Percentiles rank a stretch among this genome's conserved stretches.
Conservation (phyloP, 208 protist species). For the Naegleria gruberi region DNA sequence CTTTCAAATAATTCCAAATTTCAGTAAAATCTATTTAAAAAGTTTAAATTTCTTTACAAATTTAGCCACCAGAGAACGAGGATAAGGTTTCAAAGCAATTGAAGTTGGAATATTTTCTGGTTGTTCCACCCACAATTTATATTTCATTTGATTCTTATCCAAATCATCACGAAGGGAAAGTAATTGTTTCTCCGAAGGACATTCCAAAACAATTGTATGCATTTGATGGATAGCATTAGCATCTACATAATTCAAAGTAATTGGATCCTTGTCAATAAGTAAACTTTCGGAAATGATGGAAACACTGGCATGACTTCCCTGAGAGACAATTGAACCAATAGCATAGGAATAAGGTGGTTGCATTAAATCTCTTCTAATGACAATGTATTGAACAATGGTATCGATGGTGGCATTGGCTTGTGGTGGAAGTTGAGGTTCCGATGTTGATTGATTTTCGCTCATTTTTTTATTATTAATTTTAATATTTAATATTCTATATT, state of each 20-base stretch:
- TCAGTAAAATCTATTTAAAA: conserved; percentile 24
- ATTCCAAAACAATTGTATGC: background rate
- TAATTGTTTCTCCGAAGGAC: conserved; percentile 24
- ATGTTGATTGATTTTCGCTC: background rate
- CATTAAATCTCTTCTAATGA: background rate
- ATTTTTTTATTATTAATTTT: too few relatives aligned
- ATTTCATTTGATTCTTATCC: background rate
- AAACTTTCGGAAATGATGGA: background rate
- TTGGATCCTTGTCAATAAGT: background rate
- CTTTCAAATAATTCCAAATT: too few relatives aligned
- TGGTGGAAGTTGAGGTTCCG: background rate
- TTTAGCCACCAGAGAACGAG: background rate
- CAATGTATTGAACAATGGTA: background rate
- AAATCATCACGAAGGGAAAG: background rate
- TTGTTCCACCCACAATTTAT: conserved; percentile 28
- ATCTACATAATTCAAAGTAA: background rate
- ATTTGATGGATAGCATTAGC: background rate
- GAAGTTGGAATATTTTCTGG: conserved; percentile 30
- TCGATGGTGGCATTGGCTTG: background rate
- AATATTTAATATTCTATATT: too few relatives aligned
- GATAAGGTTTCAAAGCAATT: conserved; percentile 25
- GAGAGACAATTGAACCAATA: background rate
- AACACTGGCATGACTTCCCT: background rate
- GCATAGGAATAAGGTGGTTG: background rate
- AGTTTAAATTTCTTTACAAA: conserved; percentile 27